phyloP scores from a whole-genome alignment of 2,329 filamentous ascomycete species.

The Xylaria hypoxylon region DNA sequence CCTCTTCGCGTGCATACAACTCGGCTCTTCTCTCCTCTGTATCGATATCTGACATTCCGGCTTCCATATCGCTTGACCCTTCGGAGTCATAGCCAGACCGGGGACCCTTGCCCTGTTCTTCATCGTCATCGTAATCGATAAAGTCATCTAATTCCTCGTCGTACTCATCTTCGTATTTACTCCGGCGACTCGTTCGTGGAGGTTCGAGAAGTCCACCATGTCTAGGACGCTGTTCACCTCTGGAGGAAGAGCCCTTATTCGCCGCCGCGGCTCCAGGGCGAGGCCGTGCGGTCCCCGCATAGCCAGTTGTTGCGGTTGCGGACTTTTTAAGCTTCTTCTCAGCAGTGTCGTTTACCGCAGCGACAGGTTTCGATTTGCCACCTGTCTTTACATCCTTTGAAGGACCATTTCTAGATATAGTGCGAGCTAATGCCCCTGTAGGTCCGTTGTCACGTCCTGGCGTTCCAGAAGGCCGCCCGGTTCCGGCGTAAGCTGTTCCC shows the following conservation, averaged over 20 bases:
- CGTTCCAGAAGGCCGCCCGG: constrained; percentile 37
- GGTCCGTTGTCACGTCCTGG: constrained; percentile 40
- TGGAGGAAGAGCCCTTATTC: constrained; percentile 45
- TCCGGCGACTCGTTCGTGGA: constrained; percentile 48
- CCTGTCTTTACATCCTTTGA: constrained; percentile 43
- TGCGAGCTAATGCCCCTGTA: constrained; percentile 34
- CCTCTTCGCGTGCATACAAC: constrained; percentile 73
- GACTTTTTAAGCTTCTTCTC: constrained; percentile 73
- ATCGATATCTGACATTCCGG: constrained; percentile 78
- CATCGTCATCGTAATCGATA: constrained; percentile 71
- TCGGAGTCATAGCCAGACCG: constrained; percentile 71
- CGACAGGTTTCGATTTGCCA: constrained; percentile 46
- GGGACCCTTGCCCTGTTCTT: constrained; percentile 57
- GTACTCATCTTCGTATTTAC: constrained; percentile 70
- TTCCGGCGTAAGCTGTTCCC: constrained; percentile 46
- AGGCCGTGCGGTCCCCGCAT: constrained; percentile 73
- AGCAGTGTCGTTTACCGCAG: constrained; percentile 53
- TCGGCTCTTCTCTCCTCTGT: constrained; percentile 75
- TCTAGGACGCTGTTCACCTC: constrained; percentile 36
- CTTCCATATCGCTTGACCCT: constrained; percentile 82
- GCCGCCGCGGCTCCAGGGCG: constrained; percentile 56
- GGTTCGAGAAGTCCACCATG: constrained; percentile 53
- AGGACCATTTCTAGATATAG: constrained; percentile 41
- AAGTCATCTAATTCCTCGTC: constrained; percentile 71
- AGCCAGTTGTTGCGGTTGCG: constrained; percentile 71